These are phyloP conservation scores for Nemania bipapillata DNA, from an alignment of 2,329 filamentous ascomycete genomes.

Conservation along the genomic window DNA sequence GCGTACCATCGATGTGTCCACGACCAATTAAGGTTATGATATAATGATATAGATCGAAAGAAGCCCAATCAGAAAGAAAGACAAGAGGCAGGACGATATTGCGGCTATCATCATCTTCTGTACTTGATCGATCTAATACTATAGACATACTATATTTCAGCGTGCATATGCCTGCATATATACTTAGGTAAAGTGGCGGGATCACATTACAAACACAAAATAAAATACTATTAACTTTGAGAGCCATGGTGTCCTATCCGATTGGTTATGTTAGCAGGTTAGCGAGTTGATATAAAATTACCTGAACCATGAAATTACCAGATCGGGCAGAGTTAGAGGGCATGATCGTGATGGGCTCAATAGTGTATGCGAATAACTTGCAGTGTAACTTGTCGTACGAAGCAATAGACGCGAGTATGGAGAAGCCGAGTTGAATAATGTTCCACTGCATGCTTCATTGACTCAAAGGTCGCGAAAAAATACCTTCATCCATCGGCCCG, in stretches of 20 bases:
- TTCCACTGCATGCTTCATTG: not conserved
- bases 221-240: not conserved
- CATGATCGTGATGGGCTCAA: conserved; percentile 5
- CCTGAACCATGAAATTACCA: conserved; percentile 26
- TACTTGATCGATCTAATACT: too few species aligned
- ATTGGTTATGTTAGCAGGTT: conserved; percentile 28
- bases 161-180: not conserved
- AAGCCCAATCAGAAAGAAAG: conserved; percentile 7
- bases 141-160: not conserved
- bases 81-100: conserved; percentile 14
- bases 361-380: not conserved
- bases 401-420: not conserved
- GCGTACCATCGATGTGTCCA: too few species aligned
- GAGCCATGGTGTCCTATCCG: conserved; percentile 6
- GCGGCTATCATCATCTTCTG: too few species aligned
- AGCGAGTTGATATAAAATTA: conserved; percentile 26
- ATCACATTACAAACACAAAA: not conserved
- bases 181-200: too few species aligned
- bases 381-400: conserved; percentile 4
- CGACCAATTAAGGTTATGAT: too few species aligned
- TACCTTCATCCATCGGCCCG: not conserved
- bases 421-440: conserved; percentile 4
- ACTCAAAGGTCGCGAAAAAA: not conserved
- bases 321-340: not conserved
- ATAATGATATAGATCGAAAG: conserved; percentile 6